These are phyloP conservation scores for Emmonsiellopsis sp. DNA, from an alignment of 2,329 filamentous ascomycete species.

Conservation along the genomic window DNA sequence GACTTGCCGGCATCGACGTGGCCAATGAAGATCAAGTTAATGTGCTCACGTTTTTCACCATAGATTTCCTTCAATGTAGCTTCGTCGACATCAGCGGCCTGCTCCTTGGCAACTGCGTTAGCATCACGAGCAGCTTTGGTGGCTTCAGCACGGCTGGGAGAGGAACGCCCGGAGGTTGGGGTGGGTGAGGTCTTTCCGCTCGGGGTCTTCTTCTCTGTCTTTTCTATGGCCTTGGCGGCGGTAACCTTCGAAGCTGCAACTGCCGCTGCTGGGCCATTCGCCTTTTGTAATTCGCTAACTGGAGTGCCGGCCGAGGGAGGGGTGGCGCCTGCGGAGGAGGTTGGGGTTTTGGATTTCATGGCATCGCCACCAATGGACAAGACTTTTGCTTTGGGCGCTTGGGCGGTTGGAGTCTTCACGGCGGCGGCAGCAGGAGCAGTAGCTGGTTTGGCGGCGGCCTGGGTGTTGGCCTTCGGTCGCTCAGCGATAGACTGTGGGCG, in stretches of 20 bases:
- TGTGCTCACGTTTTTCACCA: slow-evolving; percentile 67
- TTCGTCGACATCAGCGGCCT: slow-evolving; percentile 70
- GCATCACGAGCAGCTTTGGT: slow-evolving; percentile 56
- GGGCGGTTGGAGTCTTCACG: slow-evolving; percentile 21
- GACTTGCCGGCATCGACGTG: slow-evolving; percentile 99
- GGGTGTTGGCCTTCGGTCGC: slow-evolving; percentile 4
- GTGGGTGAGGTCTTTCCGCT: slow-evolving; percentile 71
- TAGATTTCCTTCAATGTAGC: slow-evolving; percentile 85
- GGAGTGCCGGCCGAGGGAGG: slow-evolving; percentile 45
- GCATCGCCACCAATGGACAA: slow-evolving; percentile 50
- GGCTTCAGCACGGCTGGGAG: slow-evolving; percentile 53
- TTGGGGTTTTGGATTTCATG: slow-evolving; percentile 64
- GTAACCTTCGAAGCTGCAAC: slow-evolving; percentile 72
- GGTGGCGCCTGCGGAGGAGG: slow-evolving; percentile 46
- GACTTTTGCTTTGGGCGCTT: slow-evolving; percentile 50
- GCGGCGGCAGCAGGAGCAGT: neutral
- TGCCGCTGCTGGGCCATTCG: slow-evolving; percentile 39
- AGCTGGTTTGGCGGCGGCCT: slow-evolving; percentile 30
- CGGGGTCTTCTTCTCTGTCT: slow-evolving; percentile 63
- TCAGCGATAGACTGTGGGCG: slow-evolving; percentile 14
- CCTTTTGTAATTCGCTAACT: slow-evolving; percentile 33
- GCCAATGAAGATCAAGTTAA: slow-evolving; percentile 96
- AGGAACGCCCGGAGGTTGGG: slow-evolving; percentile 75
- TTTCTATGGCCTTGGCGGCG: slow-evolving; percentile 83
- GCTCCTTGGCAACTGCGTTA: slow-evolving; percentile 78